Conservation (phyloP, 345 rosid species). For the Linum usitatissimum region DNA sequence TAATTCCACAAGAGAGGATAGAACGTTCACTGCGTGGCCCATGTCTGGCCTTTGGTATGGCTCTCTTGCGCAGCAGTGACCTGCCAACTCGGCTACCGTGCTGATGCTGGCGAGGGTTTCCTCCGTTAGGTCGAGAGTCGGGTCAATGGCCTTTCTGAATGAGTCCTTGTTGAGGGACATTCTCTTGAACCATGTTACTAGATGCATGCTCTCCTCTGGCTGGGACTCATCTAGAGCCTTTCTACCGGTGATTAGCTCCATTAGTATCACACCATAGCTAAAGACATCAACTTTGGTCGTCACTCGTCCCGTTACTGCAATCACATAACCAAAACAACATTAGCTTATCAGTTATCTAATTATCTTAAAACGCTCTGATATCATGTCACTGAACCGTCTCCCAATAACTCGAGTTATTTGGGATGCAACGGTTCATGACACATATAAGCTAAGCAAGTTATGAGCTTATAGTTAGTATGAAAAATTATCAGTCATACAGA, state of each 20-base stretch:
- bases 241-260: background rate
- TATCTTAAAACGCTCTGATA: no score
- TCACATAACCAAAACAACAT: background rate
- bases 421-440: no score
- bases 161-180: slow-evolving; percentile 6
- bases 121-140: background rate
- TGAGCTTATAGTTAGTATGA: no score
- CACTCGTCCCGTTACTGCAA: slow-evolving; percentile 1
- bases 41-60: slow-evolving; percentile 6
- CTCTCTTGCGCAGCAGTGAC: slow-evolving; percentile 4
- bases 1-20: background rate
- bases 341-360: background rate
- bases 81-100: slow-evolving; percentile 4
- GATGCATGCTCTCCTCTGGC: slow-evolving; percentile 8
- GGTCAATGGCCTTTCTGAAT: slow-evolving; percentile 3
- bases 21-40: slow-evolving; percentile 1
- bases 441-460: no score
- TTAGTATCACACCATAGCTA: slow-evolving; percentile 1
- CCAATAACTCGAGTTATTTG: no score
- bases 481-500: background rate
- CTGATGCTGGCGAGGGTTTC: background rate
- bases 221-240: slow-evolving; percentile 2
- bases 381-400: no score
- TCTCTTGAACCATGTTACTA: slow-evolving; percentile 2
- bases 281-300: slow-evolving; percentile 5